Percentiles rank a stretch among this genome's conserved stretches.
phyloP scores from a whole-genome alignment of 2,329 filamentous ascomycete species.

The Chaetomiaceae sp. region DNA sequence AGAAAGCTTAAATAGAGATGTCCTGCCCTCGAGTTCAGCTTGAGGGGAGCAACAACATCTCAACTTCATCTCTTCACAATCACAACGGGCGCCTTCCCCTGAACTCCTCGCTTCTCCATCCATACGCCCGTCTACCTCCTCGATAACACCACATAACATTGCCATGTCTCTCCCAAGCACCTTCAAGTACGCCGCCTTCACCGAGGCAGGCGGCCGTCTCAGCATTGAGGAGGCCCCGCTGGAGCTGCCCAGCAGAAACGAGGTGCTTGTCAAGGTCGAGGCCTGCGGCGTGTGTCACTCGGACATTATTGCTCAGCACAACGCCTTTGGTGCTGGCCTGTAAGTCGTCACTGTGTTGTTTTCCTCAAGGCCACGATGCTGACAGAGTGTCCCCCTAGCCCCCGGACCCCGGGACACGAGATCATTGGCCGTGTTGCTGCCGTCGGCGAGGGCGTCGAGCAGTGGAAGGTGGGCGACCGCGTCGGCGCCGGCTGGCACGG shows the following conservation, averaged over 20 bases:
- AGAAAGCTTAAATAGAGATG: too few species aligned
- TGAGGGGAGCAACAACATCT: too few species aligned
- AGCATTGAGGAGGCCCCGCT: slow-evolving; percentile 50
- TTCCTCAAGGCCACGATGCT: background rate
- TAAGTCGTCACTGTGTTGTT: slow-evolving; percentile 25
- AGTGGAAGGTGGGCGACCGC: slow-evolving; percentile 59
- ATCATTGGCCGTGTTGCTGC: slow-evolving; percentile 56
- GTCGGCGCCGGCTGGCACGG: slow-evolving; percentile 69
- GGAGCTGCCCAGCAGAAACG: slow-evolving; percentile 27
- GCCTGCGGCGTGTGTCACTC: slow-evolving; percentile 59
- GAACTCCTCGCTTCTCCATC: too few species aligned
- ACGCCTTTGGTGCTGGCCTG: slow-evolving; percentile 32
- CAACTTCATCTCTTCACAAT: too few species aligned
- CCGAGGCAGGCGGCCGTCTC: slow-evolving; percentile 42
- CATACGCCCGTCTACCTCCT: too few species aligned
- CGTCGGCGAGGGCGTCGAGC: slow-evolving; percentile 46
- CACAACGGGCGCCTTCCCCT: too few species aligned
- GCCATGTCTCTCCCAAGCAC: slow-evolving; percentile 45
- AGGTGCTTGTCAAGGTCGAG: slow-evolving; percentile 58
- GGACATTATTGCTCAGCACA: slow-evolving; percentile 36
- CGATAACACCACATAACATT: background rate
- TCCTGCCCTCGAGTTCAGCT: too few species aligned
- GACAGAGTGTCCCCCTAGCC: slow-evolving; percentile 20
- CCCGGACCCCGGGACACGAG: slow-evolving; percentile 54
- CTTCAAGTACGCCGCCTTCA: slow-evolving; percentile 55